Evolutionary conservation across 352 stramenopile genomes (phyloP), one percentile per base, ranked within the genome.

Genomic region (Pythium vanterpoolii): DNA sequence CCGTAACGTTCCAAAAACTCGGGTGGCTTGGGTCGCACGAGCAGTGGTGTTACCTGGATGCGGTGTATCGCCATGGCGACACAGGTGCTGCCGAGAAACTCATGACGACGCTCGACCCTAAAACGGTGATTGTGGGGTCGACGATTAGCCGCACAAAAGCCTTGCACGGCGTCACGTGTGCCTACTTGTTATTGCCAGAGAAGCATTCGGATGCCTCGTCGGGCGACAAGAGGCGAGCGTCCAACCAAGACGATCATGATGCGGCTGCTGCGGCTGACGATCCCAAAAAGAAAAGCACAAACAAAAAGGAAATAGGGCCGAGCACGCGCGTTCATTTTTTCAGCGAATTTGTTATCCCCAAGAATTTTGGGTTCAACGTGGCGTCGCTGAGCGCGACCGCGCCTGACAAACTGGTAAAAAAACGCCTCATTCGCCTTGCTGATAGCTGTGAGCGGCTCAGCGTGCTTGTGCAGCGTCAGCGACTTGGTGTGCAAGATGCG

Each of bases 401-500:
- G 38, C 47, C 47, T n/a, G 57, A 52, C 21, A 66, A 59, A 24
- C 16, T 30, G 27, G 45, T 60, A 27, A 50, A 57, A 31, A 51
- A 62, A 40, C 60, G 52, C 18, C 52, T 71, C 33, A 36, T 64
- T 1, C 24, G 31, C 13, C n/a, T 71, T 3, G 64, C 51, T 1
- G 16, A 55, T 5, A 63, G 40, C 33, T 53, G 27, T 14, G n/a
- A 8, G 3, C 70, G 71, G 2, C 59, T 90, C 11, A 57, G 66
- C 0, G 60, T 68, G 14, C 50, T 90, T 2, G 71, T 91, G n/a
- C 69, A 64, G 1, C 68, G 82, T 16, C 82, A 76, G 0, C 79
- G 82, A 2, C 76, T 91, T 24, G 79, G 77, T 8, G 62, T 72
- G 8, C 82, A 91, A 54, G 68, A 64, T 24, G 64, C 89, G 5